Base-by-base conservation (phyloP, 2,329 filamentous ascomycete species). In the Aspergillus glaucus region DNA sequence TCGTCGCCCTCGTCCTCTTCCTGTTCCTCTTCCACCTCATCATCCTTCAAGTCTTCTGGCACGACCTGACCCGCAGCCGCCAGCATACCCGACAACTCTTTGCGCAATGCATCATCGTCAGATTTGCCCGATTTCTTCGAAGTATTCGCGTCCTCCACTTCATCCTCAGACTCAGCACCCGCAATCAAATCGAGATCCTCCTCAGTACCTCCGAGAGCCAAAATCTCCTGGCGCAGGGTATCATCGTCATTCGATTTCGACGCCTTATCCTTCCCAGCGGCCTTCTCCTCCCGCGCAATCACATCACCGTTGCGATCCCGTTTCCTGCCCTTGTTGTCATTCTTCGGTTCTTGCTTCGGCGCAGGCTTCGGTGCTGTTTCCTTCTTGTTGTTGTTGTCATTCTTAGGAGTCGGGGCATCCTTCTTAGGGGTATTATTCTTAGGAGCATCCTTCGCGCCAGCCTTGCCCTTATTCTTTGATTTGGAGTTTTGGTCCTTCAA, bases 131-230 rank as follows among this genome's bases (percentile, higher is more conserved):
- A 54, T 28, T 62, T 62, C 47, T 55, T 54, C 2, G 58, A 32
- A 28, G 50, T 37, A 42, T 58, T 51, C n/a, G 45, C 49, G 24
- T 58, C 69, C 56, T 76, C 74, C 12, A 73, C 59, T 55, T 77
- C 74, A 12, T 71, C 74, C 41, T 73, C 74, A 0, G 74, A 76
- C 41, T 69, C 65, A 17, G 70, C 62, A 46, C 62, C 70, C 19
- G 66, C 72, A 50, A 77, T 57, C 21, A 77, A 58, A 43, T 75
- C 68, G 48, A 75, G 61, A 53, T 77, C 73, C 45, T 77, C 75
- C 54, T 75, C 65, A n/a, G 69, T 75, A 43, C 75, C 75, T 28
- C 75, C 75, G 46, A 77, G 66, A 4, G 68, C 68, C 51, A 73
- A 51, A 51, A 77, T 71, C 51, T 75, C 73, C 50, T 69, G 63